Conservation (phyloP, 2,329 filamentous ascomycete genomes). For the Stachybotrys chlorohalonatus region DNA sequence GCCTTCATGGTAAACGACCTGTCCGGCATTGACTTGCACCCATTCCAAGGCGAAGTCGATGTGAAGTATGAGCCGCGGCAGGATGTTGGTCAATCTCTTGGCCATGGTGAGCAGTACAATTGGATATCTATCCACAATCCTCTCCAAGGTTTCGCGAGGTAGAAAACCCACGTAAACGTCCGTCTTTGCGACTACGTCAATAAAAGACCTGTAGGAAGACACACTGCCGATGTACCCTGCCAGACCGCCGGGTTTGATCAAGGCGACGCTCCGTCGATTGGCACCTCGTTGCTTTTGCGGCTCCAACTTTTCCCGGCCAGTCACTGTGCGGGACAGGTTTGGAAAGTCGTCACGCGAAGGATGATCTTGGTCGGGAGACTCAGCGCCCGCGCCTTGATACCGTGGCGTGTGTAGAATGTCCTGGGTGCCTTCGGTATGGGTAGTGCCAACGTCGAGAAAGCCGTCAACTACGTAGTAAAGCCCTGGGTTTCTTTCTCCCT, state of each 20-base stretch:
- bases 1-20: constrained; percentile 86
- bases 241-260: constrained; percentile 90
- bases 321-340: constrained; percentile 14
- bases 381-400: constrained; percentile 10
- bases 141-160: constrained; percentile 73
- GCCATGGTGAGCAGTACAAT: constrained; percentile 92
- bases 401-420: constrained; percentile 21
- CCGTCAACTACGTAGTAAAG: constrained; percentile 97
- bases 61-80: constrained; percentile 84
- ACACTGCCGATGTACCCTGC: constrained; percentile 93
- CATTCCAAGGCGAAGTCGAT: constrained; percentile 98
- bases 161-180: constrained; percentile 97
- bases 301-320: constrained; percentile 19
- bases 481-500: constrained; percentile 93
- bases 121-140: constrained; percentile 87
- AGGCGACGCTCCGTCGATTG: constrained; percentile 61
- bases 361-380: constrained; percentile 9
- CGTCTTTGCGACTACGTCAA: constrained; percentile 93
- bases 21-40: constrained; percentile 92
- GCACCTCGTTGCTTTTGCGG: constrained; percentile 36
- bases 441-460: constrained; percentile 89
- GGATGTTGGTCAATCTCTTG: constrained; percentile 80
- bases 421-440: constrained; percentile 27
- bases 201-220: constrained; percentile 91
- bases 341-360: constrained; percentile 12